Conservation (phyloP, 257 asterid genomes). For the Nicotiana noctiflora region DNA sequence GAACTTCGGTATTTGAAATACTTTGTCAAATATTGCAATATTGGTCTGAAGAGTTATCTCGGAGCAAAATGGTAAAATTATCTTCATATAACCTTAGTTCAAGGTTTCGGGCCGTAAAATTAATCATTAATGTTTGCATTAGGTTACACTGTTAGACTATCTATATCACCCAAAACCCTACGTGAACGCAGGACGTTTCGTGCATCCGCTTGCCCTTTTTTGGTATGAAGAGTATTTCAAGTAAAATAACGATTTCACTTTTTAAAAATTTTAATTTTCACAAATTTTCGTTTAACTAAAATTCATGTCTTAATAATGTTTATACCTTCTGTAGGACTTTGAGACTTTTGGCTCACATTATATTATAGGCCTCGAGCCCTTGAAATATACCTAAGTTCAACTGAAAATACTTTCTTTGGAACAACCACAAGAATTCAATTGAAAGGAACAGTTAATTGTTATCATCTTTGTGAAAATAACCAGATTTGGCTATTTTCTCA, state of each 20-base stretch:
- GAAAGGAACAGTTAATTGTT: not conserved
- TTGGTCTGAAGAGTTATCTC: not conserved
- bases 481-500: not conserved
- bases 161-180: too few relatives aligned
- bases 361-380: not conserved
- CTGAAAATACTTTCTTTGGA: not conserved
- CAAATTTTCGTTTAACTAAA: too few relatives aligned
- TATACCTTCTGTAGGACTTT: too few relatives aligned
- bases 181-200: accelerated
- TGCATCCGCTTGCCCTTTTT: too few relatives aligned
- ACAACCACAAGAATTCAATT: not conserved
- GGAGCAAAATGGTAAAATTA: too few relatives aligned
- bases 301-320: not conserved
- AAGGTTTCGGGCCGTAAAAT: too few relatives aligned
- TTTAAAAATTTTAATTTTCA: too few relatives aligned
- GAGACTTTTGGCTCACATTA: too few relatives aligned
- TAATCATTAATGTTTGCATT: too few relatives aligned
- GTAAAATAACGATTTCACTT: too few relatives aligned
- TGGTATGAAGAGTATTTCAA: too few relatives aligned
- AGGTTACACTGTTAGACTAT: too few relatives aligned
- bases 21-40: not conserved
- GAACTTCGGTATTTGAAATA: not conserved
- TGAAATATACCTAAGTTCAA: not conserved
- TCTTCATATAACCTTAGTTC: accelerated
- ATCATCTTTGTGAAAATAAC: not conserved